Conservation (phyloP, 1,139 yeast species). For the Suhomyces anneliseae region DNA sequence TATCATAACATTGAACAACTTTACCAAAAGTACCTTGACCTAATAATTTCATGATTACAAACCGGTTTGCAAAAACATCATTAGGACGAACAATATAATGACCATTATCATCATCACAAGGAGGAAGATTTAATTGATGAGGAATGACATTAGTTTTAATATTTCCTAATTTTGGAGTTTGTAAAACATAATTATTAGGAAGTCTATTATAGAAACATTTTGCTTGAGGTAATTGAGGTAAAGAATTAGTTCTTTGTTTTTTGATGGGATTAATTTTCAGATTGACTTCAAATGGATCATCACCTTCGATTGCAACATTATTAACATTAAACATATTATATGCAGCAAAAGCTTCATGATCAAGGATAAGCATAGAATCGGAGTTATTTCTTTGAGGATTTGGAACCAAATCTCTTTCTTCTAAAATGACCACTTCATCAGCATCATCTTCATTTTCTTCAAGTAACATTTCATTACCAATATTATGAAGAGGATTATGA, state of each 20-base stretch:
- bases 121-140: constrained; percentile 40
- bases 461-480: constrained; percentile 6
- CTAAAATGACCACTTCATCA: constrained; percentile 21
- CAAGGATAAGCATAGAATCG: constrained; percentile 38
- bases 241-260: constrained; percentile 65
- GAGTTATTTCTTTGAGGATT: constrained; percentile 32
- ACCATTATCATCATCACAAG: constrained; percentile 77
- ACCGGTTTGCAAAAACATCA: constrained; percentile 64
- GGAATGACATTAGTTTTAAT: constrained; percentile 43
- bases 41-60: constrained; percentile 61
- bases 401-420: constrained; percentile 19
- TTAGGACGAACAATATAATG: constrained; percentile 70
- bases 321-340: constrained; percentile 44
- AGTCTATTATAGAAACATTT: constrained; percentile 44
- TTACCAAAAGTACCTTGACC: constrained; percentile 99
- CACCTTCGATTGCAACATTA: constrained; percentile 8
- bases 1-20: constrained; percentile 74
- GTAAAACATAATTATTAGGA: constrained; percentile 39
- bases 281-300: constrained; percentile 16
- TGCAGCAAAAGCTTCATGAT: constrained; percentile 44
- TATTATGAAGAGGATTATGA: constrained; percentile 3
- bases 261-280: constrained; percentile 21
- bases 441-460: constrained; percentile 16
- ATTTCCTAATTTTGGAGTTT: constrained; percentile 46
- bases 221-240: constrained; percentile 65